Evolutionary conservation across 1,284 basidiomycete genomes (phyloP).

Genomic region (Ceratobasidium sp.): DNA sequence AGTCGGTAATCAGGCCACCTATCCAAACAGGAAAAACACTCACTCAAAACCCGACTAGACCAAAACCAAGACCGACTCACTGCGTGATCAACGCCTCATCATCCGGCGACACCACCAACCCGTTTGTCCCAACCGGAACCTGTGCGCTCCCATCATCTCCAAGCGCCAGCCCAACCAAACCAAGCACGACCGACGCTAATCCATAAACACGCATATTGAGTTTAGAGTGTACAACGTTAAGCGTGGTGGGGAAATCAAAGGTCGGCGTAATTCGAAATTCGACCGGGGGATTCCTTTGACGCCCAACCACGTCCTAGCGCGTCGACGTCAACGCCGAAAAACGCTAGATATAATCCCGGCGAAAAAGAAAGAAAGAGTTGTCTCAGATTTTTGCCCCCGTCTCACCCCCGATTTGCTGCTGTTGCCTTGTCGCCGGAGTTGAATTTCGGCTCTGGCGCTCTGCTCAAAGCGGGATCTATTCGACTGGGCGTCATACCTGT

Average conservation of each 20-base stretch:
- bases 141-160: too few relatives aligned
- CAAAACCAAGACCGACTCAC: background rate
- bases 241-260: too few relatives aligned
- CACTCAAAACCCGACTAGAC: background rate
- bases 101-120: background rate
- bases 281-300: background rate
- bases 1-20: conserved; percentile 14
- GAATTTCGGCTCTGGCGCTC: background rate
- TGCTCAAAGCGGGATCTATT: too few relatives aligned
- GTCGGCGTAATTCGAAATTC: background rate
- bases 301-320: background rate
- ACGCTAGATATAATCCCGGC: background rate
- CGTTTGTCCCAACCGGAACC: background rate
- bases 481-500: too few relatives aligned
- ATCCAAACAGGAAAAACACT: background rate
- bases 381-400: background rate
- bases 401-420: background rate
- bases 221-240: background rate
- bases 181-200: background rate
- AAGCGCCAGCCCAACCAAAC: background rate
- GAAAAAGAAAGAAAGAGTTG: background rate
- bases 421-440: background rate
- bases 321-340: background rate
- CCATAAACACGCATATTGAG: background rate
- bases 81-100: background rate